Conservation (phyloP, 2,329 filamentous ascomycete species). For the Pseudocercospora fuligena region DNA sequence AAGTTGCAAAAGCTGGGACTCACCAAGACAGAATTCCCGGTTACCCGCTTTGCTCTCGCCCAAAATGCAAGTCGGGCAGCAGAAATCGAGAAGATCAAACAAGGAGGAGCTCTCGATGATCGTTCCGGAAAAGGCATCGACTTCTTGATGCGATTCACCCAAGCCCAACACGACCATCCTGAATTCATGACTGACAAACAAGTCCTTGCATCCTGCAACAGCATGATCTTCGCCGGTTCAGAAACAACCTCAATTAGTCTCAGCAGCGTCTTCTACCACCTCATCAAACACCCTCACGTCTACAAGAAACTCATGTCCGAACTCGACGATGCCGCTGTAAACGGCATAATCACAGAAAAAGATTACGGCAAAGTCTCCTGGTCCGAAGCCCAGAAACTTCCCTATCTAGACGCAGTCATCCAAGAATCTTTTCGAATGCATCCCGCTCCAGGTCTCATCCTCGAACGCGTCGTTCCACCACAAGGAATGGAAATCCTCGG, state of each 20-base stretch:
- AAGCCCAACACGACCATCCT: slow-evolving; percentile 68
- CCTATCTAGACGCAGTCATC: slow-evolving; percentile 77
- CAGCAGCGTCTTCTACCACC: slow-evolving; percentile 72
- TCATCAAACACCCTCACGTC: slow-evolving; percentile 66
- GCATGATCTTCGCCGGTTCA: slow-evolving; percentile 69
- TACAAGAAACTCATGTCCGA: slow-evolving; percentile 64
- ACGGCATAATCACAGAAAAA: slow-evolving; percentile 53
- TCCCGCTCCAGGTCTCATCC: slow-evolving; percentile 71
- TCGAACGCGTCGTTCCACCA: slow-evolving; percentile 74
- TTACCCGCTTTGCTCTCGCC: slow-evolving; percentile 71
- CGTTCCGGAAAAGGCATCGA: slow-evolving; percentile 55
- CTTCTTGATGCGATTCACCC: slow-evolving; percentile 73
- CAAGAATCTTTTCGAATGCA: slow-evolving; percentile 80
- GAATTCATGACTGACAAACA: slow-evolving; percentile 73
- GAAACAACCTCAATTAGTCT: slow-evolving; percentile 81
- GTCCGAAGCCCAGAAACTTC: slow-evolving; percentile 70
- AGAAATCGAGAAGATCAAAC: slow-evolving; percentile 56
- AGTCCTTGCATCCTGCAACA: slow-evolving; percentile 73
- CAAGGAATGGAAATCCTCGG: slow-evolving; percentile 68
- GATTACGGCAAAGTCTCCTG: slow-evolving; percentile 67
- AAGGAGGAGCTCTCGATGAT: slow-evolving; percentile 45
- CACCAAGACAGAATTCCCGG: slow-evolving; percentile 71
- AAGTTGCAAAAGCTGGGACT: slow-evolving; percentile 70
- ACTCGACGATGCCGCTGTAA: slow-evolving; percentile 62
- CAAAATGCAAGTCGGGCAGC: slow-evolving; percentile 69